phyloP scores from a whole-genome alignment of 176 grass and related monocot genomes.

The Rhynchospora breviuscula region DNA sequence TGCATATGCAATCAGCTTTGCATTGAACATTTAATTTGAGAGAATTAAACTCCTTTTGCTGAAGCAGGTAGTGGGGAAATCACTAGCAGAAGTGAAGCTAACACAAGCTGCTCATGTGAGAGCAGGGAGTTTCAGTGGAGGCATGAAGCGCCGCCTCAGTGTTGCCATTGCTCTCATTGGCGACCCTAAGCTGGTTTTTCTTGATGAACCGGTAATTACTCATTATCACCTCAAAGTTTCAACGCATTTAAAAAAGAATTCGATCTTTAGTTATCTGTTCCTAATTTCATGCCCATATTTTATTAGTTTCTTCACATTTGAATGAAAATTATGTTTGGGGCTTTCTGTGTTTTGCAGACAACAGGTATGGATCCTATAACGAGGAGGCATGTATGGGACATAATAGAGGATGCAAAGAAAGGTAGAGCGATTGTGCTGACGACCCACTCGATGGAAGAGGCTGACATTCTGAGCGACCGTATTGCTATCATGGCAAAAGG shows the following conservation, averaged over 20 bases:
- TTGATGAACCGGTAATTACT: conserved; percentile 77
- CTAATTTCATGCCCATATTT: neutral
- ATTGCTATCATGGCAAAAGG: conserved; percentile 99
- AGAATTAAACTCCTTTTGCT: neutral
- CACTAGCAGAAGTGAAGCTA: conserved; percentile 87
- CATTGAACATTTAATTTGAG: neutral
- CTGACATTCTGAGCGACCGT: conserved; percentile 84
- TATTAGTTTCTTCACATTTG: neutral
- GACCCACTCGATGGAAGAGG: conserved; percentile 98
- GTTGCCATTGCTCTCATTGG: conserved; percentile 91
- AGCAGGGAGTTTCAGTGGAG: conserved; percentile 90
- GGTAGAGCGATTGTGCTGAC: conserved; percentile 96
- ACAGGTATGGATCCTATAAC: conserved; percentile 99
- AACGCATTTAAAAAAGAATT: neutral
- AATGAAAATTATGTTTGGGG: neutral
- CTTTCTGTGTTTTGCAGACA: conserved; percentile 38
- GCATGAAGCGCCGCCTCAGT: conserved; percentile 91
- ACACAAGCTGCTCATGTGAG: conserved; percentile 66
- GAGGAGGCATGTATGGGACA: conserved; percentile 94
- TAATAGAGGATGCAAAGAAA: conserved; percentile 93
- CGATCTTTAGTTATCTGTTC: neutral
- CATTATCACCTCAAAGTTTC: neutral
- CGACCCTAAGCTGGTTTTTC: conserved; percentile 88
- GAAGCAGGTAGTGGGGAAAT: conserved; percentile 69
- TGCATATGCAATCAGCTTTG: neutral